Base-by-base conservation (phyloP, 1,284 basidiomycete species). In the Thecaphora thlaspeos region DNA sequence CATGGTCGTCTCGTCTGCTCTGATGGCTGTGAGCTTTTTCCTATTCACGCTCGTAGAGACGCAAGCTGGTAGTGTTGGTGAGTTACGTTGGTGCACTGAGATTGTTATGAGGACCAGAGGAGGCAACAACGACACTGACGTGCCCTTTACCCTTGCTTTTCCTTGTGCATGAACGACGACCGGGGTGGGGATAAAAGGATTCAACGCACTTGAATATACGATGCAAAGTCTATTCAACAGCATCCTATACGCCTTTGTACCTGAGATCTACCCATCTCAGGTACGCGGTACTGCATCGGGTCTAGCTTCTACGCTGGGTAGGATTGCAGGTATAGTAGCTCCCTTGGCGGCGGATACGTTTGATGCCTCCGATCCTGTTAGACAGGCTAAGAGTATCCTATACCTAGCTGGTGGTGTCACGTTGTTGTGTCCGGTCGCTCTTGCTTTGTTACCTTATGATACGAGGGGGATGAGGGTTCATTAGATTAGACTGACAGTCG, bases 331-430 rank as follows among this genome's bases (percentile, higher is more conserved):
- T 47, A 79, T 74, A 37, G 69, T 78, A 5, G 79, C 79, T 0
- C 79, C 79, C 2, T 65, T 79, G 17, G 78, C 78, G 4, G 79
- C 70, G 2, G 73, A 77, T 43, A 61, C 73, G 22, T 74, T 79
- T 46, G 73, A 88, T 87, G 81, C 91, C 91, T 82, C 94, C 14
- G 39, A 47, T 28, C 68, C 66, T 17, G 54, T 44, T 19, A 28
- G 48, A 17, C 58, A 61, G 23, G 65, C 68, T 1, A 48, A 44
- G n/a, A 50, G 69, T 32, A 59, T 63, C n/a, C 48, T 72, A 14
- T 72, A 72, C 38, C 48, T 72, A 15, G 70, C 61, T 3, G 70
- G 68, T 17, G 61, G 68, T 22, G 40, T 72, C 26, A 70, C 59
- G 12, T 34, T 72, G 12, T 21, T 72, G 9, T 68, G 64, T 23